Evolutionary conservation across 2,329 filamentous ascomycete genomes (phyloP), one percentile per base, ranked within the genome.

Genomic region (Nannizzia gypsea): DNA sequence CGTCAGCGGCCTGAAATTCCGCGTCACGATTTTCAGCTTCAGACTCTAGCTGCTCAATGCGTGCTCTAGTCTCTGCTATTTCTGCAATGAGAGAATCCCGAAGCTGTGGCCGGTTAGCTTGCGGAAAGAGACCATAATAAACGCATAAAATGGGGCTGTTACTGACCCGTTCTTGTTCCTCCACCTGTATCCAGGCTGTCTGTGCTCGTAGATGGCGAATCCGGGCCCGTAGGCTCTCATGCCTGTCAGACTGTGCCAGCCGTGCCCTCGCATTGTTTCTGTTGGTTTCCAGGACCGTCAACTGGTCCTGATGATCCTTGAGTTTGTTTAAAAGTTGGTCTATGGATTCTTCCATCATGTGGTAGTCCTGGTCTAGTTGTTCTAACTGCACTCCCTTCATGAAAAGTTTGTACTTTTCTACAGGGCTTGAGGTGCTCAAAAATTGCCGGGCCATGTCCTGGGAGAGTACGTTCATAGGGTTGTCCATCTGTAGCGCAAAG

Each of bases 401-500:
- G 69, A 99, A 99, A 68, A 96, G 96, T 66, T 89, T 93, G 78
- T 97, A 99, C 71, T 99, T 99, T 62, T 92, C 85, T 2, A 82
- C 77, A 0, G 90, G 83, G 1, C 84, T 88, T 11, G 93, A 92
- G 38, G 86, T 83, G 68, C 92, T 95, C 48, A 99, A 80, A 67
- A 99, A 99, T 61, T 95, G 88, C 9, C 93, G 85, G 9, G 93
- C 93, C 73, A 91, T 90, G 70, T 99, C 93, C 72, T 99, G 93
- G 0, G 91, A 96, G 17, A 99, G 80, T 5, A 97, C 88, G 62
- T 95, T 97, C 77, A 99, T 86, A 0, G 93, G 93, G 66, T 99
- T 99, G 69, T 97, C 92, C 60, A 99, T 90, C 71, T 97, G 92
- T 46, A 99, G 78, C 46, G 87, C 89, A 70, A 90, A 97, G 70